Evolutionary conservation across 371 early-diverging fungal species (phyloP).

Genomic region (Rhizopus delemar): DNA sequence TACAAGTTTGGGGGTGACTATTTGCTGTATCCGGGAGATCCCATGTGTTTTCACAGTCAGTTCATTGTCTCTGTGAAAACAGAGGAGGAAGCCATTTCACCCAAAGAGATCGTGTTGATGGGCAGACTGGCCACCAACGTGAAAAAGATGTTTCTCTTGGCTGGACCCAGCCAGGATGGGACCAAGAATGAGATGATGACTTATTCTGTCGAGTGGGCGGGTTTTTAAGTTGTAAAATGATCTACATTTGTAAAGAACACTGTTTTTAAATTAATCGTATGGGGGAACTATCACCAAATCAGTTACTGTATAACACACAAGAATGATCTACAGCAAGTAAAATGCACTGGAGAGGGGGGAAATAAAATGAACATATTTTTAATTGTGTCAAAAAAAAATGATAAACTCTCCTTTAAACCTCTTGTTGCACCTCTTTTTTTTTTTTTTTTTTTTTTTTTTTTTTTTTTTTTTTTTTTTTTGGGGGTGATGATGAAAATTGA

Average conservation of each 20-base stretch:
- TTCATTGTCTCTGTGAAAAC: slow-evolving; percentile 40
- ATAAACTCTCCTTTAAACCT: neutral
- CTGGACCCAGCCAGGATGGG: slow-evolving; percentile 9
- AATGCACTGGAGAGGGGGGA: too few relatives aligned
- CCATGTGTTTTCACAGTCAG: slow-evolving; percentile 57
- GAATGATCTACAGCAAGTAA: too few relatives aligned
- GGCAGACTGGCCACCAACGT: slow-evolving; percentile 57
- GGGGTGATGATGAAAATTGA: neutral
- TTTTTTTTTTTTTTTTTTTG: neutral
- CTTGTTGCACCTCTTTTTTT: neutral
- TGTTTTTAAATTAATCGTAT: too few relatives aligned
- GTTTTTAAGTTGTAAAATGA: slow-evolving; percentile 25
- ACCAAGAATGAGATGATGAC: slow-evolving; percentile 14
- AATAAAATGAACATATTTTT: too few relatives aligned
- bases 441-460: slow-evolving; percentile 1
- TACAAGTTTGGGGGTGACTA: slow-evolving; percentile 70
- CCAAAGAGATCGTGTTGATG: slow-evolving; percentile 47
- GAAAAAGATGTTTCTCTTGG: slow-evolving; percentile 56
- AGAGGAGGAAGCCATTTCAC: slow-evolving; percentile 8
- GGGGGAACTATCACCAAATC: too few relatives aligned
- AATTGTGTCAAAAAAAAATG: too few relatives aligned
- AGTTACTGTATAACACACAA: too few relatives aligned
- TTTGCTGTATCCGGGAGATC: slow-evolving; percentile 61
- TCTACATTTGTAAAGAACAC: too few relatives aligned
- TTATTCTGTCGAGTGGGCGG: slow-evolving; percentile 52